Conservation (phyloP, 495 filamentous ascomycete species). For the Delitschia confertaspora region DNA sequence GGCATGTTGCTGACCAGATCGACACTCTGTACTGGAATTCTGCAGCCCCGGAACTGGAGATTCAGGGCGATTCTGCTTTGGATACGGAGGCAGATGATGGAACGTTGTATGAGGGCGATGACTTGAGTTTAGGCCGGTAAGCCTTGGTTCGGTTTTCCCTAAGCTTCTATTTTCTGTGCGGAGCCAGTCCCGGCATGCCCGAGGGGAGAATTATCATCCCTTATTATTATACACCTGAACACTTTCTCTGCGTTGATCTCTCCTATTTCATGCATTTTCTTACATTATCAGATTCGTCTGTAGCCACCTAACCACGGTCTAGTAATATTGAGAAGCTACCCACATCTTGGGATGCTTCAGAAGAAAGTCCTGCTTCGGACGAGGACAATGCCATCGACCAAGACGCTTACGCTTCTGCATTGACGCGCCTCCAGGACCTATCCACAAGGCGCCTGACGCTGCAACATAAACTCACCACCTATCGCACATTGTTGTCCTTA, state of each 20-base stretch:
- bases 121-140: constrained; percentile 20
- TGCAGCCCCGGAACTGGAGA: constrained; percentile 40
- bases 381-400: constrained; percentile 7
- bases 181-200: too few species aligned
- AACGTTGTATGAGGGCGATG: constrained; percentile 12
- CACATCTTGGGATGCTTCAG: constrained; percentile 17
- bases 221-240: neutral
- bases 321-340: constrained; percentile 26
- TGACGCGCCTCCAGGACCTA: constrained; percentile 41
- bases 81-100: constrained; percentile 25
- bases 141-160: neutral
- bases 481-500: constrained; percentile 48
- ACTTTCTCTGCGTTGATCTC: neutral
- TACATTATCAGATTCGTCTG: neutral
- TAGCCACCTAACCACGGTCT: neutral
- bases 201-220: too few species aligned
- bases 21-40: constrained; percentile 58
- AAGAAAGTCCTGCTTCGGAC: constrained; percentile 1
- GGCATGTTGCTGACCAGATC: constrained; percentile 77
- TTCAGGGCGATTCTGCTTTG: constrained; percentile 12
- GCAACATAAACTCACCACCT: constrained; percentile 47
- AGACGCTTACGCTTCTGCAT: constrained; percentile 11
- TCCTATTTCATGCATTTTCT: neutral
- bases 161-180: too few species aligned
- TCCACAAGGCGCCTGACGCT: constrained; percentile 45